phyloP scores from a whole-genome alignment of 768 basidiomycete genomes.

The Cystofilobasidium macerans region DNA sequence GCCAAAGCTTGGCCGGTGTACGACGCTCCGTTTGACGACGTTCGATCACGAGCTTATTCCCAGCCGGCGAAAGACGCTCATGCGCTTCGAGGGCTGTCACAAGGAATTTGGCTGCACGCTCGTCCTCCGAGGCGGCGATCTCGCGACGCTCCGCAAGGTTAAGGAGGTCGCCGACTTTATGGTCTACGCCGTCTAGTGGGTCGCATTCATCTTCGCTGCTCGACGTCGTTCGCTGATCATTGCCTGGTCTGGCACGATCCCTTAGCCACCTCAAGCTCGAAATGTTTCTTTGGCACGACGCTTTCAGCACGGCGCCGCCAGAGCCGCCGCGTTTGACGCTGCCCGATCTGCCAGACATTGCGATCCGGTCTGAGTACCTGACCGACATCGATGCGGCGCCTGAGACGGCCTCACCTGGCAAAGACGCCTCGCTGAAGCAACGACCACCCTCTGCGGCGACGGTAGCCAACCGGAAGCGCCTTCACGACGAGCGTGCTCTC shows the following conservation, averaged over 20 bases:
- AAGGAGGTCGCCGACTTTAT: slow-evolving; percentile 90
- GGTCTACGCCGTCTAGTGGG: slow-evolving; percentile 77
- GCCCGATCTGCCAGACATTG: slow-evolving; percentile 13
- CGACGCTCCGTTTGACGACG: slow-evolving; percentile 75
- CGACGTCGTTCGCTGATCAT: neutral
- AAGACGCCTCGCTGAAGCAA: slow-evolving; percentile 13
- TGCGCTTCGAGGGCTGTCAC: slow-evolving; percentile 95
- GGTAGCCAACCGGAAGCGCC: neutral
- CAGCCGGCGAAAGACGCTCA: slow-evolving; percentile 86
- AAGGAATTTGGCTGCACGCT: slow-evolving; percentile 91
- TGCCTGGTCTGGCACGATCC: neutral
- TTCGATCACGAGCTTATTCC: slow-evolving; percentile 90
- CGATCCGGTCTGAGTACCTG: neutral
- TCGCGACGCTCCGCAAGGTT: slow-evolving; percentile 65
- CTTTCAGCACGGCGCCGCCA: slow-evolving; percentile 26
- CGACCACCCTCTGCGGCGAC: neutral
- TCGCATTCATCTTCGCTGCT: neutral
- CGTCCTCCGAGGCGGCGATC: slow-evolving; percentile 73
- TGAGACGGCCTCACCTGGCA: slow-evolving; percentile 30
- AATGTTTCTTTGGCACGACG: slow-evolving; percentile 26
- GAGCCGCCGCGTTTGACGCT: slow-evolving; percentile 42
- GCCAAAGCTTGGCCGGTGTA: slow-evolving; percentile 78
- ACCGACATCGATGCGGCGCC: slow-evolving; percentile 41
- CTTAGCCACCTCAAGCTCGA: slow-evolving; percentile 21
- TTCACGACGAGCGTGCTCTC: slow-evolving; percentile 41